phyloP scores from a whole-genome alignment of 208 protist species.

The Entamoeba moshkovskii region DNA sequence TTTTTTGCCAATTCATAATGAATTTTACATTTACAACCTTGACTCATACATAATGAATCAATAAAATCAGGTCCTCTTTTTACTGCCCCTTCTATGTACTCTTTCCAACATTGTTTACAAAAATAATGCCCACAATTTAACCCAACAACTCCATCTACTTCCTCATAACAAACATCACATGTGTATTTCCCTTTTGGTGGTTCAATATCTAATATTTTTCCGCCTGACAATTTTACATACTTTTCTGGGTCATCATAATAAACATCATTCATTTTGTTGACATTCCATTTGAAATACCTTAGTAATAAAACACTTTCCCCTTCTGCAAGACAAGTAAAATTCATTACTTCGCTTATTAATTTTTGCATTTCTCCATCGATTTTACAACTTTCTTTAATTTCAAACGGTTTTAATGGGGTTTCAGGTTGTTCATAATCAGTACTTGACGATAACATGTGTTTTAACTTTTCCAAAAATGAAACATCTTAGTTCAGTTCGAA shows the following conservation, averaged over 20 bases:
- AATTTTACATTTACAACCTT: not conserved
- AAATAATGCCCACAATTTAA: not conserved
- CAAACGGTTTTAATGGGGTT: not conserved
- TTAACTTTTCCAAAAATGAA: no score
- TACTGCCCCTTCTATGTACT: not conserved
- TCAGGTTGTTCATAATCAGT: not conserved
- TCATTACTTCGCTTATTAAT: not conserved
- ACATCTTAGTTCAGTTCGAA: no score
- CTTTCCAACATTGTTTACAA: not conserved
- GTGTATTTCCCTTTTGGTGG: not conserved
- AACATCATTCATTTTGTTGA: not conserved
- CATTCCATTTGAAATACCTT: not conserved
- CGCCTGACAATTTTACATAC: not conserved
- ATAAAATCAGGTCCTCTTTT: not conserved
- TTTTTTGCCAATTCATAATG: not conserved
- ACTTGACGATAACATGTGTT: not conserved
- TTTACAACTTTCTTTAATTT: not conserved
- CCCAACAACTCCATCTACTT: not conserved
- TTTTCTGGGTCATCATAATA: not conserved
- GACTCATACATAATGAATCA: not conserved
- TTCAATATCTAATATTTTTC: not conserved
- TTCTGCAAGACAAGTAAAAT: not conserved
- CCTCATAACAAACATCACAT: not conserved
- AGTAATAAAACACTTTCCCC: not conserved
- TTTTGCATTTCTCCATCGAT: not conserved